Evolutionary conservation across 768 basidiomycete genomes (phyloP).

Genomic region (Amylocystis lapponica): DNA sequence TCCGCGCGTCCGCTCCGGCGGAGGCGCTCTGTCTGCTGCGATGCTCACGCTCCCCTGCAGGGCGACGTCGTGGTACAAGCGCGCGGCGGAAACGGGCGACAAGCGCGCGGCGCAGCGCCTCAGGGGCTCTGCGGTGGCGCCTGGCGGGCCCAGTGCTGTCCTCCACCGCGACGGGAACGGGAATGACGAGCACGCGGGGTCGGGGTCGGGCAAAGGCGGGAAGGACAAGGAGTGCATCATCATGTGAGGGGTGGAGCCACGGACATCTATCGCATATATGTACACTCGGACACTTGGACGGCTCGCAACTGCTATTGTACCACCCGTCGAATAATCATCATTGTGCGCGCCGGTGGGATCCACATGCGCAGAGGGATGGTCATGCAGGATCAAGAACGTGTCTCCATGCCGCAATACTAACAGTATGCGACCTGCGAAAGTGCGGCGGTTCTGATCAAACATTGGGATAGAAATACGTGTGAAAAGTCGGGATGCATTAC

Average conservation of each 20-base stretch:
- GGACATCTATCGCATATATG: slow-evolving; percentile 1
- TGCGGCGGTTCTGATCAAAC: too few relatives aligned
- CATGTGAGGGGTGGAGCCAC: slow-evolving; percentile 47
- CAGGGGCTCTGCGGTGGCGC: slow-evolving; percentile 50
- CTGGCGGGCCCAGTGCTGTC: slow-evolving; percentile 58
- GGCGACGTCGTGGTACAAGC: slow-evolving; percentile 78
- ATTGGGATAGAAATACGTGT: too few relatives aligned
- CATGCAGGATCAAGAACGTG: too few relatives aligned
- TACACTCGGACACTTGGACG: background rate
- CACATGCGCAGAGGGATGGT: too few relatives aligned
- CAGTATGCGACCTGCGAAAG: too few relatives aligned
- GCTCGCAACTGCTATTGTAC: background rate
- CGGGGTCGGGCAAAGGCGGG: slow-evolving; percentile 38
- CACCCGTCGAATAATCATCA: too few relatives aligned
- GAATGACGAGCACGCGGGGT: slow-evolving; percentile 29
- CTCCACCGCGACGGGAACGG: slow-evolving; percentile 46
- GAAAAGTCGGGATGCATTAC: too few relatives aligned
- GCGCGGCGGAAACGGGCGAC: slow-evolving; percentile 88
- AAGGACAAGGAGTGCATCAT: slow-evolving; percentile 84
- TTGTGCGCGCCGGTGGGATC: too few relatives aligned
- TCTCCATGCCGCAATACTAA: too few relatives aligned
- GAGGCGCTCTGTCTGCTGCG: background rate
- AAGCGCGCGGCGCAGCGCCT: slow-evolving; percentile 88
- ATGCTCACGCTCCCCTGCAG: slow-evolving; percentile 30
- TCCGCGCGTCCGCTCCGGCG: too few relatives aligned